Evolutionary conservation across 2,329 filamentous ascomycete genomes (phyloP).

Genomic region (Cadophora sp.): DNA sequence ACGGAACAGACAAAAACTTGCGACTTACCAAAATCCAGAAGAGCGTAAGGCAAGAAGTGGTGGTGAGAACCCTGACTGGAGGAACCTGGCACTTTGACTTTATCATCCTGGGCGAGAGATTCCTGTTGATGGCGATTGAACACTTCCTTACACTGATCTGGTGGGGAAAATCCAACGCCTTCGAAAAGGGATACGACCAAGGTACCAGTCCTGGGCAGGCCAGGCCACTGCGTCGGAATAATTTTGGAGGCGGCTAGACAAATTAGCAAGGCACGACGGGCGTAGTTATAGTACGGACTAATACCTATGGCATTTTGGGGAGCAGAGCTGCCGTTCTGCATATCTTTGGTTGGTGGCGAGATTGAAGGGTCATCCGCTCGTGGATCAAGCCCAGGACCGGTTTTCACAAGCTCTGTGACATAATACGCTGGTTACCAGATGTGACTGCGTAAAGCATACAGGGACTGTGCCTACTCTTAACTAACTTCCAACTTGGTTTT

Average conservation of each 20-base stretch:
- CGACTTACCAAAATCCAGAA: slow-evolving; percentile 5
- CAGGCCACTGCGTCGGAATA: neutral
- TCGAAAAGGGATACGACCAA: slow-evolving; percentile 19
- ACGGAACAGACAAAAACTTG: slow-evolving; percentile 5
- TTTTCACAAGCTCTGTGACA: neutral
- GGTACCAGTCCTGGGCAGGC: slow-evolving; percentile 8
- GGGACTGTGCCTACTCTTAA: neutral
- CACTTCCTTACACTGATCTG: slow-evolving; percentile 16
- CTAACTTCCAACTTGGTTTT: neutral
- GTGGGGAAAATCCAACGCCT: slow-evolving; percentile 15
- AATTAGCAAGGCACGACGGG: neutral
- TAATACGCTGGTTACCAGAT: neutral
- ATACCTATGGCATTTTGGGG: neutral
- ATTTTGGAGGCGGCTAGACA: neutral
- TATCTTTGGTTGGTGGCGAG: neutral
- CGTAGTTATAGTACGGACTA: neutral
- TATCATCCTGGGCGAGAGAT: slow-evolving; percentile 57
- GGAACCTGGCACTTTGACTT: neutral
- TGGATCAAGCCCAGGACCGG: neutral
- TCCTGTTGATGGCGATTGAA: slow-evolving; percentile 69
- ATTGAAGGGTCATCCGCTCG: neutral
- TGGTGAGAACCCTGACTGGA: neutral
- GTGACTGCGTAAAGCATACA: neutral
- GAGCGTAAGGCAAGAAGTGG: neutral
- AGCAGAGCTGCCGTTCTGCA: neutral